A percentile compares a stretch with the other conserved stretches of the same genome.
Conservation (phyloP, 495 filamentous ascomycete genomes). For the Cercophora newfieldiana region DNA sequence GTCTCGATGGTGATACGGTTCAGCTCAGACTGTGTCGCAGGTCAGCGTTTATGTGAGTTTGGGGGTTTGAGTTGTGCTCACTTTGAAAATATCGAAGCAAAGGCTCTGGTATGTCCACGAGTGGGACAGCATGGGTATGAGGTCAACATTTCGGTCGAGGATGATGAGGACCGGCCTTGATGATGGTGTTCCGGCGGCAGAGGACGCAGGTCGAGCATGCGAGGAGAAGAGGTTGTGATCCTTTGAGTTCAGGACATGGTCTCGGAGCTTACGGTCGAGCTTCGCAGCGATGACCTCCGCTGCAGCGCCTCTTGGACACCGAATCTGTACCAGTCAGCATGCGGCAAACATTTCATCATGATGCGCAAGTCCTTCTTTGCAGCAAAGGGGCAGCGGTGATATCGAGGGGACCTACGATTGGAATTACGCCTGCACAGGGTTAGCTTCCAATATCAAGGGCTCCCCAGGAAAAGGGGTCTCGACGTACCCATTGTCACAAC, state of each 20-base stretch:
- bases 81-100: slow-evolving; percentile 81
- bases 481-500: slow-evolving; percentile 89
- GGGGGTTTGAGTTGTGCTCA: neutral
- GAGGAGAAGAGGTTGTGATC: slow-evolving; percentile 87
- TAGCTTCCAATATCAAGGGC: slow-evolving; percentile 5
- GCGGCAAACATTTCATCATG: neutral
- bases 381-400: too few species aligned
- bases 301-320: slow-evolving; percentile 86
- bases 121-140: slow-evolving; percentile 98
- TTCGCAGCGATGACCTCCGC: slow-evolving; percentile 94
- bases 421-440: slow-evolving; percentile 66
- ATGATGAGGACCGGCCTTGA: slow-evolving; percentile 84
- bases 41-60: neutral
- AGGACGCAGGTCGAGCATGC: slow-evolving; percentile 40
- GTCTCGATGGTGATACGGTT: slow-evolving; percentile 96
- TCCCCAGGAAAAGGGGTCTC: neutral
- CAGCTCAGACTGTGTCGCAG: slow-evolving; percentile 42
- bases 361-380: too few species aligned
- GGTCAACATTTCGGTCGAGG: slow-evolving; percentile 90
- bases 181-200: slow-evolving; percentile 55
- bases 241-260: slow-evolving; percentile 96
- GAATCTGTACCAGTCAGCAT: slow-evolving; percentile 49
- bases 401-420: slow-evolving; percentile 52
- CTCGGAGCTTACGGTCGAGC: slow-evolving; percentile 90
- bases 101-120: slow-evolving; percentile 99